A percentile compares a stretch with the other conserved stretches of the same genome.
phyloP scores from a whole-genome alignment of 208 protist genomes.

The Trypanosoma mega region DNA sequence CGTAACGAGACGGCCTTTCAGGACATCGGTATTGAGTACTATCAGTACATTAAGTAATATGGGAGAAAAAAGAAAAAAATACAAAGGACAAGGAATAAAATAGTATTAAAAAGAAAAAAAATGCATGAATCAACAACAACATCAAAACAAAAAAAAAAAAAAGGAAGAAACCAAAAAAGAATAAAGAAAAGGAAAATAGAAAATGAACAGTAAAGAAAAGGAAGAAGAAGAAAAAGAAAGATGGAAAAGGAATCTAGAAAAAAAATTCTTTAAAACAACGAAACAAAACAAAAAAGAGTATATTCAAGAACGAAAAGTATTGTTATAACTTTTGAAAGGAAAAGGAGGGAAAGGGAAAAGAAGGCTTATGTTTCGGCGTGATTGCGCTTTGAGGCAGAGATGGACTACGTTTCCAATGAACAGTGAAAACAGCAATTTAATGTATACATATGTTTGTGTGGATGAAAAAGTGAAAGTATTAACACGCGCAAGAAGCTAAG shows the following conservation, averaged over 20 bases:
- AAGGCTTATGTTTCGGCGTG: too few relatives aligned
- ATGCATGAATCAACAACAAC: background rate
- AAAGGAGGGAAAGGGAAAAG: background rate
- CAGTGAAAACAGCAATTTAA: background rate
- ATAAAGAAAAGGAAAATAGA: too few relatives aligned
- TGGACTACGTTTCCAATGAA: background rate
- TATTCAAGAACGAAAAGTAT: constrained; percentile 7
- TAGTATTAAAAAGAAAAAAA: constrained; percentile 1
- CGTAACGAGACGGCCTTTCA: constrained; percentile 87
- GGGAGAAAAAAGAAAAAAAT: constrained; percentile 1
- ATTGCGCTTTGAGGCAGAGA: too few relatives aligned
- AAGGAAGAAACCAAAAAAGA: constrained; percentile 7
- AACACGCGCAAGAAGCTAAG: too few relatives aligned
- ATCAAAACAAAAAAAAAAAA: background rate
- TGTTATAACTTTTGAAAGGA: background rate
- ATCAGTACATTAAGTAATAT: constrained; percentile 67
- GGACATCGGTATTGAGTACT: constrained; percentile 91
- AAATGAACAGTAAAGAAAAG: too few relatives aligned
- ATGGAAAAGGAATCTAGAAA: too few relatives aligned
- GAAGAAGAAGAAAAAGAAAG: too few relatives aligned
- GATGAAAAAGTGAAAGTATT: too few relatives aligned
- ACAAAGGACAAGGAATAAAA: background rate
- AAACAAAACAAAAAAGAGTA: constrained; percentile 16
- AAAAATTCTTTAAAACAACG: too few relatives aligned
- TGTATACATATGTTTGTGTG: too few relatives aligned